phyloP scores from a whole-genome alignment of 805 yeast genomes.

The Ogataea siamensis region DNA sequence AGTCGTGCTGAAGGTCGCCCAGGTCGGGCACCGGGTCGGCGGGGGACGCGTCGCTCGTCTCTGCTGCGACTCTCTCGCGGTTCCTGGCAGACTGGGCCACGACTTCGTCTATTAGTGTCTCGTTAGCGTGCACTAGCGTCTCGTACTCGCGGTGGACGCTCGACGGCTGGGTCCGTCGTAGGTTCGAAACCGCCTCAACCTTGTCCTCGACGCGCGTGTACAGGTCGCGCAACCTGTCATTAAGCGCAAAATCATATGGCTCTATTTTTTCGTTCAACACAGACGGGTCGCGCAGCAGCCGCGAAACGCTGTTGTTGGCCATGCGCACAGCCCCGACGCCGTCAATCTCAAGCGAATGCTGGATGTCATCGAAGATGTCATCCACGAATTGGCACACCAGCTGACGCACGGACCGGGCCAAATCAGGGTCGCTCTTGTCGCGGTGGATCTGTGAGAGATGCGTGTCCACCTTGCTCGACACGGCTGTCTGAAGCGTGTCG shows the following conservation, averaged over 20 bases:
- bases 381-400: constrained; percentile 46
- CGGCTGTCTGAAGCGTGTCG: constrained; percentile 40
- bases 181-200: constrained; percentile 53
- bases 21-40: constrained; percentile 3
- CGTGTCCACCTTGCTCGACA: constrained; percentile 43
- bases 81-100: constrained; percentile 21
- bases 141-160: constrained; percentile 39
- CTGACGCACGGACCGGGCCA: constrained; percentile 38
- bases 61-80: constrained; percentile 8
- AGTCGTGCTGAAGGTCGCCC: constrained; percentile 14
- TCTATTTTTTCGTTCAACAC: constrained; percentile 44
- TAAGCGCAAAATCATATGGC: constrained; percentile 67
- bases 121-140: constrained; percentile 24
- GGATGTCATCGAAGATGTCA: constrained; percentile 56
- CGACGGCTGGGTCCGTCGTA: constrained; percentile 53
- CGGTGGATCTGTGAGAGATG: constrained; percentile 15
- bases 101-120: constrained; percentile 13
- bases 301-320: constrained; percentile 7
- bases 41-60: constrained; percentile 2
- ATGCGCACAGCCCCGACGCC: constrained; percentile 38
- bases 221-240: constrained; percentile 54
- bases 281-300: constrained; percentile 19
- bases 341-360: constrained; percentile 55
- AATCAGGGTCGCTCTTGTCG: constrained; percentile 14
- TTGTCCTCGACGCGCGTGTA: constrained; percentile 62